These are phyloP conservation scores for Lagenidium sp. DNA, from an alignment of 352 stramenopile species.

Conservation along the genomic window DNA sequence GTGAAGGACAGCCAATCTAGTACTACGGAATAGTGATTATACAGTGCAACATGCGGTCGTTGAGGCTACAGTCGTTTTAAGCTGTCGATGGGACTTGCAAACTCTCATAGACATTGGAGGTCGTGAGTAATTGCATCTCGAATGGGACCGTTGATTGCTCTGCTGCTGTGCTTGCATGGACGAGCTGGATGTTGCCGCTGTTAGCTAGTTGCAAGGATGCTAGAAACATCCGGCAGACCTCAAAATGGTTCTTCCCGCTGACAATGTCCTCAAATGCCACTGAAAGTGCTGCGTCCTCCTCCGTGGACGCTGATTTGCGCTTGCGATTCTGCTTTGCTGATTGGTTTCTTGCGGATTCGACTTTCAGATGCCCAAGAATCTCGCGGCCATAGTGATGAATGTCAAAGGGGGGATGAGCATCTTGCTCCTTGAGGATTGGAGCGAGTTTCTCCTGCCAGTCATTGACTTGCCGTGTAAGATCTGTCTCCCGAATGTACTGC, in stretches of 20 bases:
- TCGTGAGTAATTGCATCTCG: slow-evolving; percentile 59
- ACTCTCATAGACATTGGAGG: slow-evolving; percentile 46
- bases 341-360: slow-evolving; percentile 22
- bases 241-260: slow-evolving; percentile 39
- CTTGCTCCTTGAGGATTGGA: slow-evolving; percentile 65
- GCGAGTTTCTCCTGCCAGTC: slow-evolving; percentile 71
- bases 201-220: slow-evolving; percentile 89
- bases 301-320: slow-evolving; percentile 14
- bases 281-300: slow-evolving; percentile 3
- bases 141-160: slow-evolving; percentile 54
- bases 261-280: slow-evolving; percentile 57
- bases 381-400: slow-evolving; percentile 61
- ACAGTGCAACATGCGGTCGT: too few relatives aligned
- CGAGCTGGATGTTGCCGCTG: slow-evolving; percentile 79
- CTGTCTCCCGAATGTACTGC: slow-evolving; percentile 67
- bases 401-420: slow-evolving; percentile 56
- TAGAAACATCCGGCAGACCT: slow-evolving; percentile 88
- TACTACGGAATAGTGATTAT: too few relatives aligned
- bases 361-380: slow-evolving; percentile 28
- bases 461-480: slow-evolving; percentile 57
- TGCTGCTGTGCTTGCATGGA: slow-evolving; percentile 52
- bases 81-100: too few relatives aligned
- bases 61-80: too few relatives aligned
- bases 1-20: too few relatives aligned
- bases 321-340: slow-evolving; percentile 24